Conservation (phyloP, 495 filamentous ascomycete species). For the Chaetomium tenue region DNA sequence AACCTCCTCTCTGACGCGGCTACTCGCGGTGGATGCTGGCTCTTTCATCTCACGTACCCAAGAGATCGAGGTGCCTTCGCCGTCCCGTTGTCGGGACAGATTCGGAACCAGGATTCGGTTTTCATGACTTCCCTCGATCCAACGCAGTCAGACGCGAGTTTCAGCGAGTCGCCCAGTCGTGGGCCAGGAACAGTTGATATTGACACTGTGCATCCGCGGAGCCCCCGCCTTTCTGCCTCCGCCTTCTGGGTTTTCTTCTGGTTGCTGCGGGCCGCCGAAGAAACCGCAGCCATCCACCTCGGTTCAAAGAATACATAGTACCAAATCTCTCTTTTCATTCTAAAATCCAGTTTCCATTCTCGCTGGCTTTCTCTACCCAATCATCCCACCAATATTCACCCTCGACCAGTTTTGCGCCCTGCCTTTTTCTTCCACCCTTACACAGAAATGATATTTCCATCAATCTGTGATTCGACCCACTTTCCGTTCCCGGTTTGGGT, state of each 20-base stretch:
- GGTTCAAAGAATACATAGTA: background rate
- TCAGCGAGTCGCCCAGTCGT: too few species aligned
- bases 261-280: background rate
- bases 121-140: too few species aligned
- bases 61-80: too few species aligned
- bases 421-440: background rate
- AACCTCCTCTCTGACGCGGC: too few species aligned
- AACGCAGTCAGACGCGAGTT: too few species aligned
- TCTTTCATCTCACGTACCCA: too few species aligned
- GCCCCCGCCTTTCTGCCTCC: background rate
- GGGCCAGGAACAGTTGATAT: too few species aligned
- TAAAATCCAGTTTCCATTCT: background rate
- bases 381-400: background rate
- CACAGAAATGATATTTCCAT: background rate
- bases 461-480: background rate
- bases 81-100: too few species aligned
- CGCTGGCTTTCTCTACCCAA: background rate
- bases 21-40: too few species aligned
- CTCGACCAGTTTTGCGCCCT: background rate
- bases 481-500: background rate
- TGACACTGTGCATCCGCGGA: background rate
- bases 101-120: too few species aligned
- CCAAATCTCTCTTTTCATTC: background rate
- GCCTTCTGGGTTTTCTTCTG: background rate
- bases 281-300: slow-evolving; percentile 5